Percentiles rank a stretch among this genome's conserved stretches.
phyloP scores from a whole-genome alignment of 352 stramenopile genomes.

The Stramenopiles sp. region DNA sequence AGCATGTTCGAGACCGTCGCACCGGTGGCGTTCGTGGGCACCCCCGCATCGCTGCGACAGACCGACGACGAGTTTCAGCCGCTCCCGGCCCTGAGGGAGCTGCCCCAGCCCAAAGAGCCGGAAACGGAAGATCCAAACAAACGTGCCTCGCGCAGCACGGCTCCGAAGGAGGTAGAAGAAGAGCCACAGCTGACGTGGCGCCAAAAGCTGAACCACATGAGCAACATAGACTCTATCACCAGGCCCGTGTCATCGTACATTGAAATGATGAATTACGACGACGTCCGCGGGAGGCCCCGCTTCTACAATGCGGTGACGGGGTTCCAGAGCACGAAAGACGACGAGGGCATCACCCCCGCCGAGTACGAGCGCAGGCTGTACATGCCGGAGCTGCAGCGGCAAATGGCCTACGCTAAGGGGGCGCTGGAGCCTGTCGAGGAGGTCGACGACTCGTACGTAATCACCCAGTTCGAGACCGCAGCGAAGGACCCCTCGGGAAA shows the following conservation, averaged over 20 bases:
- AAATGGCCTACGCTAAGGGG: neutral
- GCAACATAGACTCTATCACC: neutral
- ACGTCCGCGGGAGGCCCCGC: neutral
- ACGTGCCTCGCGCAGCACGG: neutral
- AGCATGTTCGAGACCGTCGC: neutral
- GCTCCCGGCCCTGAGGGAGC: too few relatives aligned
- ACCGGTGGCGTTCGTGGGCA: neutral
- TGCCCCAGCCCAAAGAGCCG: too few relatives aligned
- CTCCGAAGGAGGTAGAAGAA: neutral
- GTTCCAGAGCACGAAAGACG: neutral
- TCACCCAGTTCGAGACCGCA: too few relatives aligned
- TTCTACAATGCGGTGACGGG: neutral
- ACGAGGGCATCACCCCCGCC: neutral
- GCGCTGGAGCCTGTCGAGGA: too few relatives aligned
- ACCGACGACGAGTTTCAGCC: too few relatives aligned
- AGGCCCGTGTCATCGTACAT: neutral
- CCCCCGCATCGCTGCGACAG: too few relatives aligned
- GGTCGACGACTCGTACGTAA: too few relatives aligned
- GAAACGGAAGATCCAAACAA: neutral
- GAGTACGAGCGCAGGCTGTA: neutral
- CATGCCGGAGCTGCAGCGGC: neutral
- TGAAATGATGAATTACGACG: neutral
- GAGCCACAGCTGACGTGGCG: neutral
- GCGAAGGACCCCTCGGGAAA: too few relatives aligned
- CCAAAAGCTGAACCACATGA: neutral